These are phyloP conservation scores for Vitis rotundifolia DNA, from an alignment of 164 flowering plant genomes.

Conservation along the genomic window DNA sequence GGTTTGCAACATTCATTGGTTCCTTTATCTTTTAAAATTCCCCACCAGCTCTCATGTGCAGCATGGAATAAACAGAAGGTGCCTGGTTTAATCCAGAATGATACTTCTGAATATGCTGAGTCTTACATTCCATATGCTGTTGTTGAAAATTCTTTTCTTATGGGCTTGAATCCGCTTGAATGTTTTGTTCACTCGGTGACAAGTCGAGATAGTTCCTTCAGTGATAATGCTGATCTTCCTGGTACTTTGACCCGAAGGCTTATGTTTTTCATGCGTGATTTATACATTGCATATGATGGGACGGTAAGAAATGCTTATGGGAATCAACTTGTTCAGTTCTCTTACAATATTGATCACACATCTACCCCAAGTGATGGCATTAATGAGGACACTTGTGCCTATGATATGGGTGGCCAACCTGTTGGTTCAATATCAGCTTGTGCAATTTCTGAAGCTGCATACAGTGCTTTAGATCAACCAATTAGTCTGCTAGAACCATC, in stretches of 20 bases:
- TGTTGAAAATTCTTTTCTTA: slow-evolving; percentile 61
- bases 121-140: slow-evolving; percentile 61
- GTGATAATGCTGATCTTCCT: slow-evolving; percentile 90
- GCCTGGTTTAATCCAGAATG: slow-evolving; percentile 7
- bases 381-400: slow-evolving; percentile 11
- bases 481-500: slow-evolving; percentile 65
- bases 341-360: slow-evolving; percentile 35
- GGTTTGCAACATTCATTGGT: slow-evolving; percentile 72
- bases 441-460: slow-evolving; percentile 91
- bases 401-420: slow-evolving; percentile 63
- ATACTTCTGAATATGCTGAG: slow-evolving; percentile 22
- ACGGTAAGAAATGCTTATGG: slow-evolving; percentile 89
- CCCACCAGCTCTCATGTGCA: slow-evolving; percentile 56
- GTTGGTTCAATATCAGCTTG: slow-evolving; percentile 87
- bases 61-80: slow-evolving; percentile 51
- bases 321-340: slow-evolving; percentile 77
- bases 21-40: slow-evolving; percentile 63
- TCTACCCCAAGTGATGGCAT: slow-evolving; percentile 1
- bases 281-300: slow-evolving; percentile 76
- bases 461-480: slow-evolving; percentile 93
- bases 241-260: slow-evolving; percentile 76
- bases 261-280: slow-evolving; percentile 88
- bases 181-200: slow-evolving; percentile 78
- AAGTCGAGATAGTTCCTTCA: slow-evolving; percentile 71
- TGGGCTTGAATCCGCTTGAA: slow-evolving; percentile 82